phyloP scores from a whole-genome alignment of 768 basidiomycete species.

The Suillus clintonianus region DNA sequence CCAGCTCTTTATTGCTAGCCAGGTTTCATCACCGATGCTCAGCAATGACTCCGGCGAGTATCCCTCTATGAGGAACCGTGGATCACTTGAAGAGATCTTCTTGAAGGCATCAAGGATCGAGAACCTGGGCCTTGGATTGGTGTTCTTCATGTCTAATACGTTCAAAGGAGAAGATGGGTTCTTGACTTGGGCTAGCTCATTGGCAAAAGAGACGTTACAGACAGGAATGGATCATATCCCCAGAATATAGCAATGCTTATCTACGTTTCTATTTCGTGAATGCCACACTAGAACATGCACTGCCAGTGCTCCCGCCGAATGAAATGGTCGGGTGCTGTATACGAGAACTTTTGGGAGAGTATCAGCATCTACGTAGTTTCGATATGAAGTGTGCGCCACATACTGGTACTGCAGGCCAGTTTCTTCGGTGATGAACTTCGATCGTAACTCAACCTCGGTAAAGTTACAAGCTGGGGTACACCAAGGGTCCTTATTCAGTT shows the following conservation, averaged over 20 bases:
- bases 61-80: slow-evolving; percentile 54
- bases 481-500: not conserved
- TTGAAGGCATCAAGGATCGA: slow-evolving; percentile 69
- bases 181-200: slow-evolving; percentile 63
- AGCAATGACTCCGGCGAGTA: slow-evolving; percentile 33
- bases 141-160: slow-evolving; percentile 63
- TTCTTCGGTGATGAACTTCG: slow-evolving; percentile 48
- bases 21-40: slow-evolving; percentile 69
- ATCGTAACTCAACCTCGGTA: slow-evolving; percentile 72
- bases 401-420: slow-evolving; percentile 68
- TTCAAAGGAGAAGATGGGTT: slow-evolving; percentile 46
- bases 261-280: slow-evolving; percentile 48
- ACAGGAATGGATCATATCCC: slow-evolving; percentile 60
- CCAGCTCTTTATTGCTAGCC: slow-evolving; percentile 72
- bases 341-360: slow-evolving; percentile 53
- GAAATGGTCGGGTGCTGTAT: slow-evolving; percentile 71
- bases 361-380: not conserved
- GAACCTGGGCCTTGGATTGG: slow-evolving; percentile 70
- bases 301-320: slow-evolving; percentile 80
- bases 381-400: slow-evolving; percentile 16
- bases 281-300: slow-evolving; percentile 68
- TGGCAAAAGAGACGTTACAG: slow-evolving; percentile 72
- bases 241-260: slow-evolving; percentile 18
- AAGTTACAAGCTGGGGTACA: slow-evolving; percentile 71
- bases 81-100: slow-evolving; percentile 75